phyloP scores from a whole-genome alignment of 176 grass and related monocot species.

The Bonia amplexicaulis region DNA sequence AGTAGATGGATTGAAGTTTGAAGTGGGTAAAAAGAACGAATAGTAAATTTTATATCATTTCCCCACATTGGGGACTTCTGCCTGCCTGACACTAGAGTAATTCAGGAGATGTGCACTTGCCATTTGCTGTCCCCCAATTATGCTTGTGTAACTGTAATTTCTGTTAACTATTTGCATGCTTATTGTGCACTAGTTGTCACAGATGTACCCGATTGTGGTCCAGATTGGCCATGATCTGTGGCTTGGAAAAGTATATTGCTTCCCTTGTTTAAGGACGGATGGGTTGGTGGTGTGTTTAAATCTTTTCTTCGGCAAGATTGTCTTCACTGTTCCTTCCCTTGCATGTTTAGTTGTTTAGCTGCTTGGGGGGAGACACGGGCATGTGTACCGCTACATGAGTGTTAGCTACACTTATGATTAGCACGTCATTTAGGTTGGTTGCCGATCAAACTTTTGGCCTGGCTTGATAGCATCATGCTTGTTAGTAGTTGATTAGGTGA shows the following conservation, averaged over 20 bases:
- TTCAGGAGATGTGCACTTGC: background rate
- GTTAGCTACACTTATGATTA: background rate
- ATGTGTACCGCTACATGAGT: conserved; percentile 20
- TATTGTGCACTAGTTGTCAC: background rate
- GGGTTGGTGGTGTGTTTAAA: background rate
- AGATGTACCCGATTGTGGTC: background rate
- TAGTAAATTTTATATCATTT: background rate
- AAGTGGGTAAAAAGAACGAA: background rate
- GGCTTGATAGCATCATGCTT: background rate
- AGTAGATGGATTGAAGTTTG: background rate
- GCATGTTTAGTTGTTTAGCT: conserved; percentile 26
- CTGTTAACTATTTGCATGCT: background rate
- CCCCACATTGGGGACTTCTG: background rate
- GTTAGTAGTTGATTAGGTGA: background rate
- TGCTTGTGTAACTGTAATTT: background rate
- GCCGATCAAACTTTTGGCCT: background rate
- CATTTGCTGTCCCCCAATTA: background rate
- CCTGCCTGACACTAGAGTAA: background rate
- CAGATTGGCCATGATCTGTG: conserved; percentile 15
- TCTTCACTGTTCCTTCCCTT: conserved; percentile 18
- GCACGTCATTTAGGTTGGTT: conserved; percentile 4
- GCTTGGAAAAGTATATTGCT: conserved; percentile 17
- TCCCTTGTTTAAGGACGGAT: conserved; percentile 2
- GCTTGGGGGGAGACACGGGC: conserved; percentile 14
- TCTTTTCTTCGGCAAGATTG: background rate